Conservation (phyloP, 805 yeast genomes). For the Wickerhamiella bombiphila region DNA sequence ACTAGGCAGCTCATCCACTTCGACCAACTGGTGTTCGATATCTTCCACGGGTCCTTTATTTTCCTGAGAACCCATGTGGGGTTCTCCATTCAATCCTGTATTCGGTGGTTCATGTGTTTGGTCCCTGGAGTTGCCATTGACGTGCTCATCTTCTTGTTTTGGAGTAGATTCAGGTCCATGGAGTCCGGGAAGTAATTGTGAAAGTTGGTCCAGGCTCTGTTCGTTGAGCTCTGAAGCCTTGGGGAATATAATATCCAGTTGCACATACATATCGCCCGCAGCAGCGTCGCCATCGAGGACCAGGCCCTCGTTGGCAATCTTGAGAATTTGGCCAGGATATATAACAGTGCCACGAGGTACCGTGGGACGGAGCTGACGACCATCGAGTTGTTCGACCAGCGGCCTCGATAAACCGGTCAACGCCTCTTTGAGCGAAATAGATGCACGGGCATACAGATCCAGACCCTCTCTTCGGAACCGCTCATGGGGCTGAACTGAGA, state of each 20-base stretch:
- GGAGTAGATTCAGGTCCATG: constrained; percentile 1
- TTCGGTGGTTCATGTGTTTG: no score
- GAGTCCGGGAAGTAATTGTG: constrained; percentile 4
- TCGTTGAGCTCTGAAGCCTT: constrained; percentile 9
- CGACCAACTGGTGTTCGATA: constrained; percentile 1
- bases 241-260: constrained; percentile 15
- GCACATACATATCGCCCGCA: constrained; percentile 15
- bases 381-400: constrained; percentile 63
- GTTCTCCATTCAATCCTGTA: no score
- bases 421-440: constrained; percentile 62
- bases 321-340: constrained; percentile 13
- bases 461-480: constrained; percentile 41
- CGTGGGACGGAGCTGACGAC: constrained; percentile 48
- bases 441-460: constrained; percentile 48
- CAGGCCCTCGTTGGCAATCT: constrained; percentile 16
- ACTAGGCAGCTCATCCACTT: constrained; percentile 1
- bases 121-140: no score
- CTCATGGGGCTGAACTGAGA: constrained; percentile 35
- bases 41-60: constrained; percentile 1
- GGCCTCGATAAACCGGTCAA: constrained; percentile 63
- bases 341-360: constrained; percentile 64
- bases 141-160: no score
- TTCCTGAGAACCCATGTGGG: no score
- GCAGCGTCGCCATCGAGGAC: constrained; percentile 4
- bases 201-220: constrained; percentile 10